Evolutionary conservation across 2,329 filamentous ascomycete genomes (phyloP).

Genomic region (Phialophora expanda): DNA sequence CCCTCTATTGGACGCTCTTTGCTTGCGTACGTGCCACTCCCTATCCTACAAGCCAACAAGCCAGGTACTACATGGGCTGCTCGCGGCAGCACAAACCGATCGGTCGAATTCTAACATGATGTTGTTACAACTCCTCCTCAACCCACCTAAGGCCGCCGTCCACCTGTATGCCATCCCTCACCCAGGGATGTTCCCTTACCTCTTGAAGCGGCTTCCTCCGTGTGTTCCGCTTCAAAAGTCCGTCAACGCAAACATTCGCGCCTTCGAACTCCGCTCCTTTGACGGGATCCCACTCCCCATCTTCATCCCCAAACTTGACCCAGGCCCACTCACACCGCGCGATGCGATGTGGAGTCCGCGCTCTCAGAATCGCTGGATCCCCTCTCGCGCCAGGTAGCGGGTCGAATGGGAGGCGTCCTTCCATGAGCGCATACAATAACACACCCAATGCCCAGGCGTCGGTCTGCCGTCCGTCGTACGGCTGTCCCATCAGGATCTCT

Average conservation of each 20-base stretch:
- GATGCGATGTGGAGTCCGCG: slow-evolving; percentile 88
- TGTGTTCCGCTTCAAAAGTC: slow-evolving; percentile 78
- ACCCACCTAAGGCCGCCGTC: slow-evolving; percentile 61
- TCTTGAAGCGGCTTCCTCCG: slow-evolving; percentile 77
- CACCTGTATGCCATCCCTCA: slow-evolving; percentile 72
- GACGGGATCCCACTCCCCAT: slow-evolving; percentile 82
- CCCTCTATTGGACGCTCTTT: not conserved
- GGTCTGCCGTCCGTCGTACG: slow-evolving; percentile 88
- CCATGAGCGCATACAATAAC: slow-evolving; percentile 87
- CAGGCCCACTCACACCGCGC: slow-evolving; percentile 95
- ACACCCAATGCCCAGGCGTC: slow-evolving; percentile 97
- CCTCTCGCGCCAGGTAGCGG: slow-evolving; percentile 76
- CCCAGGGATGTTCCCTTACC: slow-evolving; percentile 76
- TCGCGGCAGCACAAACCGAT: not conserved
- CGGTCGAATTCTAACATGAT: not conserved
- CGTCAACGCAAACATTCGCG: slow-evolving; percentile 81
- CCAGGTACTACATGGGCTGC: not conserved
- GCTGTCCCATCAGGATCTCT: slow-evolving; percentile 92
- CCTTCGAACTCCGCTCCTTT: slow-evolving; percentile 70
- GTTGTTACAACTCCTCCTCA: slow-evolving; percentile 43
- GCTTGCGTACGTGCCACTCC: not conserved
- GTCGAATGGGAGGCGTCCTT: slow-evolving; percentile 92
- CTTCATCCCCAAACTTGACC: slow-evolving; percentile 81
- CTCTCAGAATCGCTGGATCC: slow-evolving; percentile 75
- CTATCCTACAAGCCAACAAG: not conserved